Percentiles rank a stretch among this genome's conserved stretches.
phyloP scores from a whole-genome alignment of 371 early-diverging fungal genomes.

The Syncephalastrum monosporum region DNA sequence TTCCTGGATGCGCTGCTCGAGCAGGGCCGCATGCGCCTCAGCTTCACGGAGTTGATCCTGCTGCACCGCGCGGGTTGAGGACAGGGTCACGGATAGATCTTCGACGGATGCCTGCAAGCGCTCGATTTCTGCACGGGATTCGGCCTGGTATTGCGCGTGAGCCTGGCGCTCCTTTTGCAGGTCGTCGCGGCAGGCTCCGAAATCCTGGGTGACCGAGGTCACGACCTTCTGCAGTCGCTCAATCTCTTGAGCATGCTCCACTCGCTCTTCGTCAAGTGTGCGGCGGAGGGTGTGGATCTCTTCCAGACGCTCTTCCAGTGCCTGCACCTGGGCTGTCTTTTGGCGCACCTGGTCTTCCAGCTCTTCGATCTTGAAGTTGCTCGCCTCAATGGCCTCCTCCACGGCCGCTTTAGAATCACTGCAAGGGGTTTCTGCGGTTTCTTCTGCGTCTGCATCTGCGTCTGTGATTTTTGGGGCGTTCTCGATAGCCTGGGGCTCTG shows the following conservation, averaged over 20 bases:
- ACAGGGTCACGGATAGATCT: constrained; percentile 5
- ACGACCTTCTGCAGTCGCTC: constrained; percentile 15
- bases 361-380: constrained; percentile 4
- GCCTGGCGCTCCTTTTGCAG: constrained; percentile 12
- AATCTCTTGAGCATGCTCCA: constrained; percentile 20
- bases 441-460: not conserved
- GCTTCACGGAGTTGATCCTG: constrained; percentile 17
- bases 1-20: constrained; percentile 22
- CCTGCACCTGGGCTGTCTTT: constrained; percentile 19
- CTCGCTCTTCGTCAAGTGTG: constrained; percentile 20
- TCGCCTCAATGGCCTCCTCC: constrained; percentile 6
- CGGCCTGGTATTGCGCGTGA: constrained; percentile 4
- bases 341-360: constrained; percentile 9
- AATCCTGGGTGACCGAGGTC: constrained; percentile 4
- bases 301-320: constrained; percentile 18
- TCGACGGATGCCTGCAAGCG: constrained; percentile 13
- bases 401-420: constrained; percentile 1
- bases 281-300: constrained; percentile 26
- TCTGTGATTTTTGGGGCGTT: not conserved
- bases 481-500: not conserved
- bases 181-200: constrained; percentile 6
- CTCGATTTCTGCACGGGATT: not conserved
- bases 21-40: constrained; percentile 6
- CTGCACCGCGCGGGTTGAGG: not conserved
- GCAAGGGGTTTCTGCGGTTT: too few relatives aligned